A percentile compares a stretch with the other conserved stretches of the same genome.
phyloP scores from a whole-genome alignment of 805 yeast species.

The Metschnikowia hibisci region DNA sequence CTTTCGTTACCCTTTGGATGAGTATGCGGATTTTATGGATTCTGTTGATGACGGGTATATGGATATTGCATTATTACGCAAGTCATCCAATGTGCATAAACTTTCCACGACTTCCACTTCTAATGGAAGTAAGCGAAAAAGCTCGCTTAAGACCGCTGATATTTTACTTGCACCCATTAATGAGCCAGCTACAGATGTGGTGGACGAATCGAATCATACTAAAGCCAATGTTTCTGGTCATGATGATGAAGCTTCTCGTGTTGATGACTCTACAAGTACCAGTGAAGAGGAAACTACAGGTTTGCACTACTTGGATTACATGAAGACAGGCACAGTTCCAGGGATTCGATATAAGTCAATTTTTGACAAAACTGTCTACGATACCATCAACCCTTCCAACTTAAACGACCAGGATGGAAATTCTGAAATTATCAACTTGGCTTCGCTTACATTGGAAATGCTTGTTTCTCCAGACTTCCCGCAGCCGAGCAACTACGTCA shows the following conservation, averaged over 20 bases:
- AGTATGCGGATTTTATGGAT: slow-evolving; percentile 52
- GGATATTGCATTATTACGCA: slow-evolving; percentile 51
- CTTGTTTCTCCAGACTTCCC: slow-evolving; percentile 53
- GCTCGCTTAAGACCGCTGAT: slow-evolving; percentile 3
- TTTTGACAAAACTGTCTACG: slow-evolving; percentile 26
- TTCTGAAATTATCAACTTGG: slow-evolving; percentile 14
- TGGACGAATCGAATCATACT: not conserved
- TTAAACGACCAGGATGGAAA: slow-evolving; percentile 18
- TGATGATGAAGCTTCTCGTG: not conserved
- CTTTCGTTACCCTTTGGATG: slow-evolving; percentile 41
- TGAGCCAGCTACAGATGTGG: not conserved
- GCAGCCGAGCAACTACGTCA: slow-evolving; percentile 50
- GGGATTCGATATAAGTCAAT: slow-evolving; percentile 36
- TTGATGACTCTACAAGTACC: slow-evolving; percentile 21
- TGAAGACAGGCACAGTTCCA: slow-evolving; percentile 18
- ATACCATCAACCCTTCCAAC: slow-evolving; percentile 9
- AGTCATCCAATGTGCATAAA: slow-evolving; percentile 34
- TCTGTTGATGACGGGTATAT: slow-evolving; percentile 64
- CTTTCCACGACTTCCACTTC: slow-evolving; percentile 21
- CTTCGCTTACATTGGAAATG: slow-evolving; percentile 47
- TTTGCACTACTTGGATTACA: slow-evolving; percentile 28
- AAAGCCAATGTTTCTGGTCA: not conserved
- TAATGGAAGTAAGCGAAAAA: slow-evolving; percentile 18
- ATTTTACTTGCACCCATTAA: not conserved
- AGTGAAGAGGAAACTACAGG: slow-evolving; percentile 31